Conservation (phyloP, 441 rosid genomes). For the Arabidopsis hybrid region DNA sequence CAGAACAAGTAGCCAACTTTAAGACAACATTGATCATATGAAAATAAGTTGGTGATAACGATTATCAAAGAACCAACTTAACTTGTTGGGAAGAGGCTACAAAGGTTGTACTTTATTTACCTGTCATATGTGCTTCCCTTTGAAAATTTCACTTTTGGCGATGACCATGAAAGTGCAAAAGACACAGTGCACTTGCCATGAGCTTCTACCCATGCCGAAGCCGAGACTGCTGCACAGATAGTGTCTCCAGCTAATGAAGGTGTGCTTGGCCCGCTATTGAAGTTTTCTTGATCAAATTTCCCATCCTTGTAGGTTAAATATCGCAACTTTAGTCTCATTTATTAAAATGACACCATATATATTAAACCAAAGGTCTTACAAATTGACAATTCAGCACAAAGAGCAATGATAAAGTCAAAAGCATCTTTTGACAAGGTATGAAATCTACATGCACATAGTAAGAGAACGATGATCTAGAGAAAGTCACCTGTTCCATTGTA, state of each 20-base stretch:
- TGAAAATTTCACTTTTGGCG: conserved; percentile 87
- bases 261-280: conserved; percentile 67
- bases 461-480: conserved; percentile 11
- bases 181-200: conserved; percentile 94
- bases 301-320: conserved; percentile 72
- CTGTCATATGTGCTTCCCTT: conserved; percentile 92
- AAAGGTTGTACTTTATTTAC: conserved; percentile 47
- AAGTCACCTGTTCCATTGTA: conserved; percentile 73
- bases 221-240: conserved; percentile 92
- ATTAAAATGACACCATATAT: conserved; percentile 8
- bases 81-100: conserved; percentile 11
- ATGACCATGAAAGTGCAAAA: conserved; percentile 97
- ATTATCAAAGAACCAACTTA: neutral
- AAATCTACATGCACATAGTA: conserved; percentile 30
- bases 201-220: conserved; percentile 98
- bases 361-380: conserved; percentile 19
- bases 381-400: too few species aligned
- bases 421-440: conserved; percentile 24
- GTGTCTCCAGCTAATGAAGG: conserved; percentile 89
- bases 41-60: neutral
- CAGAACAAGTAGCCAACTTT: too few species aligned
- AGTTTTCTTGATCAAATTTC: conserved; percentile 83
- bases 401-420: conserved; percentile 23
- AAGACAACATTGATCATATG: neutral
- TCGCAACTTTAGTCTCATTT: conserved; percentile 39